phyloP scores from a whole-genome alignment of 768 basidiomycete species.

The Calocybe indica region DNA sequence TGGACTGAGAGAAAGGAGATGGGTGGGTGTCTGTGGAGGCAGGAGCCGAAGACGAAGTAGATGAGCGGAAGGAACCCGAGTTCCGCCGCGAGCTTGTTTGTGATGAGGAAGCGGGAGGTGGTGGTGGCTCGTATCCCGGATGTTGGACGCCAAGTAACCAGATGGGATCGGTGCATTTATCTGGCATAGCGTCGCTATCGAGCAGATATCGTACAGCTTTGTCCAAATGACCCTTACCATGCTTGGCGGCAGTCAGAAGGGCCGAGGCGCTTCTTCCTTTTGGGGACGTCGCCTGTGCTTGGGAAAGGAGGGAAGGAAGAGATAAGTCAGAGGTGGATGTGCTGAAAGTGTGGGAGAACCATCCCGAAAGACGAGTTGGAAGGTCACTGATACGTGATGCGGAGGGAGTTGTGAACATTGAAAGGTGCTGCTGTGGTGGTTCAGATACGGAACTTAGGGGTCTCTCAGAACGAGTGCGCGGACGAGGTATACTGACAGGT shows the following conservation, averaged over 20 bases:
- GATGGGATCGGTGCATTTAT: conserved; percentile 76
- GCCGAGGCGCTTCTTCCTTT: conserved; percentile 29
- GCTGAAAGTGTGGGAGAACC: conserved; percentile 77
- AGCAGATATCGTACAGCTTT: conserved; percentile 87
- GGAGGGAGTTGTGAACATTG: conserved; percentile 41
- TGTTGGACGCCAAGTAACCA: conserved; percentile 53
- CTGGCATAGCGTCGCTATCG: conserved; percentile 83
- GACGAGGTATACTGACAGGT: conserved; percentile 46
- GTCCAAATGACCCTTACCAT: conserved; percentile 72
- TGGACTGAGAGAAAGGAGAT: conserved; percentile 9
- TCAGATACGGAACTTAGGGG: conserved; percentile 41
- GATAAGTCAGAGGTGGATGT: conserved; percentile 68
- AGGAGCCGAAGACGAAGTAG: conserved; percentile 24
- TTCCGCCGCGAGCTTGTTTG: conserved; percentile 15
- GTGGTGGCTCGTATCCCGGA: conserved; percentile 57
- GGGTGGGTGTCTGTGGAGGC: conserved; percentile 16
- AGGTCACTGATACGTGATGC: conserved; percentile 57
- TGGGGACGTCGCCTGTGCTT: conserved; percentile 14
- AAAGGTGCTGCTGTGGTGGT: conserved; percentile 11
- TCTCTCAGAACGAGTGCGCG: conserved; percentile 51
- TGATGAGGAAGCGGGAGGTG: conserved; percentile 9
- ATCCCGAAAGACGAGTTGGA: conserved; percentile 70
- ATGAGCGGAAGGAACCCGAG: conserved; percentile 36
- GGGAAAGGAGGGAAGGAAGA: conserved; percentile 50
- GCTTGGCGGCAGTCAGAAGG: conserved; percentile 63